Evolutionary conservation across 2,329 filamentous ascomycete species (phyloP), one percentile per base, ranked within the genome.

Genomic region (Uncinocarpus reesii): DNA sequence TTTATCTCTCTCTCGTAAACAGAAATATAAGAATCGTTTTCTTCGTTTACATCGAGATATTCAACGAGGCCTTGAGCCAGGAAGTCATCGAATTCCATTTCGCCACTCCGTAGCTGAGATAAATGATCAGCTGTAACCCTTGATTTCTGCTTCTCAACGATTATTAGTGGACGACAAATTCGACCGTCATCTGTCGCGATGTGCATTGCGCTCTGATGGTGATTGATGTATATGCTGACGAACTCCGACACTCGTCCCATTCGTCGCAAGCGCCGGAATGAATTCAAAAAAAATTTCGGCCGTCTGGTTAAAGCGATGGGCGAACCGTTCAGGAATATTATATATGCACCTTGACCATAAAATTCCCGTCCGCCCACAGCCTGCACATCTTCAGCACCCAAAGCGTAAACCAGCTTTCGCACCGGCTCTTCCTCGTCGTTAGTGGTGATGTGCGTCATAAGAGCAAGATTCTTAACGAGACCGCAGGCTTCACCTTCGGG

Each of bases 401-500:
- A 75, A 48, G 86, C 81, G 62, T 89, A 92, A 1, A 95, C 81
- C 63, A 93, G 80, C 59, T 86, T 83, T 58, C 82, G 83, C 13
- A 98, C 86, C 1, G 92, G 89, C 15, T 81, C 86, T 62, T 96
- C 92, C 49, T 95, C 88, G 49, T 94, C 87, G 55, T 95, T 87
- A 1, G 92, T 98, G 0, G 92, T 98, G 58, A 98, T 96, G 62
- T 98, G 93, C 44, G 93, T 98, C 92, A 98, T 98, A 49, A 98
- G 74, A 7, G 92, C 92, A 71, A 98, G 69, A 62, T 98, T 98
- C 74, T 98, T 98, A 57, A 98, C 89, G 49, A 98, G 71, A 75
- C 92, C 92, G 70, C 92, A 98, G 8, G 92, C 89, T 71, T 98
- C 92, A 69, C 92, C 92, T 81, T 98, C 92, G 5, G 92, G 92